A percentile compares a stretch with the other conserved stretches of the same genome.
Conservation (phyloP, 768 basidiomycete genomes). For the Leccinum uliginosum region DNA sequence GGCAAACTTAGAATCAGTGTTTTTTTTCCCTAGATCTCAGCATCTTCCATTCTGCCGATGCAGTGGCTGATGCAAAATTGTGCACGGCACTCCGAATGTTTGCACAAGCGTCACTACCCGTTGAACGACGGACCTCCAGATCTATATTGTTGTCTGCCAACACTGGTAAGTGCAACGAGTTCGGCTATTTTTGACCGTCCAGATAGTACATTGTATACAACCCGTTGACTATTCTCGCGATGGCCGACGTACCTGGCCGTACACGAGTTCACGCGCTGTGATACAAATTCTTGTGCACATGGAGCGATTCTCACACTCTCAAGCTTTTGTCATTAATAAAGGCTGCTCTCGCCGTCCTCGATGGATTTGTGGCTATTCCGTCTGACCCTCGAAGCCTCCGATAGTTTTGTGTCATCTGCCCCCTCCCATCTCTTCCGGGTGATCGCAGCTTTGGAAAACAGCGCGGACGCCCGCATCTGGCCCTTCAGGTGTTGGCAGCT, state of each 20-base stretch:
- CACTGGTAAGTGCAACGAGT: not conserved
- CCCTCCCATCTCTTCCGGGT: not conserved
- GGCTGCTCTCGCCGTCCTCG: not conserved
- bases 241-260: not conserved
- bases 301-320: constrained; percentile 2
- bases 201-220: not conserved
- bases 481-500: not conserved
- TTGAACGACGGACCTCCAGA: not conserved
- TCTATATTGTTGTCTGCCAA: not conserved
- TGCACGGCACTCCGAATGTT: not conserved
- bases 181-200: not conserved
- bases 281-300: constrained; percentile 4
- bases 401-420: not conserved
- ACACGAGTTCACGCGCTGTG: constrained; percentile 7
- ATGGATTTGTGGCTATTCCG: constrained; percentile 1
- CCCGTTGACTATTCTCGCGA: not conserved
- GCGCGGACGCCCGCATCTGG: not conserved
- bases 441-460: not conserved
- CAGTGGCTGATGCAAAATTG: not conserved
- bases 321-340: constrained; percentile 9
- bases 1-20: not conserved
- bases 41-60: not conserved
- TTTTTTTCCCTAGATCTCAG: not conserved
- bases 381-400: not conserved
- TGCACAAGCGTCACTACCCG: not conserved